Base-by-base conservation (phyloP, 1,284 basidiomycete genomes). In the Rugosomyces carneus region DNA sequence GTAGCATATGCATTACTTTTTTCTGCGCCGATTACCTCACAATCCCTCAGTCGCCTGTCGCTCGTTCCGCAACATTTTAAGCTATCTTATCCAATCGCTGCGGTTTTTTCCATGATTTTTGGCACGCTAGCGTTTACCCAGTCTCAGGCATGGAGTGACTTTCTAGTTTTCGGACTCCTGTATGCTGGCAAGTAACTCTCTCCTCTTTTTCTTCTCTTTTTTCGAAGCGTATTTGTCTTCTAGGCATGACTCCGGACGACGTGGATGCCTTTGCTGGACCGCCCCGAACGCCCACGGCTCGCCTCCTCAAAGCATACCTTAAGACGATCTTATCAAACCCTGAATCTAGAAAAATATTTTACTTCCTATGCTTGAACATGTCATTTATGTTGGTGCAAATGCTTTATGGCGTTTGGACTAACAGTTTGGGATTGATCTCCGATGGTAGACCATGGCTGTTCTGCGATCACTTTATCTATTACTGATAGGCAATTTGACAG, bases 361-460 rank as follows among this genome's bases (percentile, higher is more conserved):
- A 94, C 62, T 99, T 99, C 69, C 74, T 99, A 43, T 77, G 94
- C 64, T 73, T 99, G 45, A 99, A 99, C 63, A 73, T 99, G 63
- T 86, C 80, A 50, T 99, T 93, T 66, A 99, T 99, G 96, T 76
- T 90, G 26, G 82, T 95, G 10, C 92, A 95, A 66, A 90, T 95
- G 86, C 65, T 89, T 45, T 98, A 95, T 62, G 96, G 96, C 5
- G 84, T 99, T 19, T 95, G 93, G 87, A 99, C 96, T 19, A 99
- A 99, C 62, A 93, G 89, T 58, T 67, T 99, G 39, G 96, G 96
- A 1, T 70, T 99, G 26, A 99, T 99, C 49, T 96, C 93, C 11
- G 96, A 99, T 65, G 92, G 93, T 94, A 59, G 60, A 84, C 54
- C 8, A 6, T 32, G n/a, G n/a, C n/a, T 24, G 15, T 38, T n/a